These are phyloP conservation scores for Backusella macrospora DNA, from an alignment of 192 early-diverging fungal genomes.

Conservation along the genomic window DNA sequence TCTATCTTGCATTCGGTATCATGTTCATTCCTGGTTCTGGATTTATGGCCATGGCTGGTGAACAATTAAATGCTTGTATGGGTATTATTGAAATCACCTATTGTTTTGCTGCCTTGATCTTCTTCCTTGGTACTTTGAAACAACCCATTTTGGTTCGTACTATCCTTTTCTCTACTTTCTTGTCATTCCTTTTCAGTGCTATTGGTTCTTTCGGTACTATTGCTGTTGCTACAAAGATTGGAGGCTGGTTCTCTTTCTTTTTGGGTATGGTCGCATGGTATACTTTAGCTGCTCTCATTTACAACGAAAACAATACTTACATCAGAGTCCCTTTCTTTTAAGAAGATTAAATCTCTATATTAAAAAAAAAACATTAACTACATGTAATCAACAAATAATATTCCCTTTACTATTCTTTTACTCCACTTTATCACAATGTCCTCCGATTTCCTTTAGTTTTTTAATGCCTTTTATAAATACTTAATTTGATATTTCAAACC, in stretches of 20 bases:
- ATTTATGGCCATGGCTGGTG: neutral
- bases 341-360: neutral
- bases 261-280: conserved; percentile 20
- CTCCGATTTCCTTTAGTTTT: no score
- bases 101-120: neutral
- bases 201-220: conserved; percentile 8
- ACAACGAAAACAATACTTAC: conserved; percentile 6
- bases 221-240: neutral
- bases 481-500: no score
- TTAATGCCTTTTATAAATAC: no score
- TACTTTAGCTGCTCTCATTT: conserved; percentile 8
- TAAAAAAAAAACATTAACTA: no score
- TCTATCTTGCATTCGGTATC: conserved; percentile 25
- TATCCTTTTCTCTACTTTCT: conserved; percentile 15
- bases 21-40: conserved; percentile 26
- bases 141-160: conserved; percentile 15
- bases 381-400: no score
- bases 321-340: conserved; percentile 13
- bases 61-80: conserved; percentile 1
- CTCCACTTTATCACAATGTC: no score
- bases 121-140: conserved; percentile 26
- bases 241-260: conserved; percentile 25
- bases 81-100: neutral
- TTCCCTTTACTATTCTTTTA: no score
- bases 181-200: conserved; percentile 19